Percentiles rank a stretch among this genome's conserved stretches.
Evolutionary conservation across 305 asterid species (phyloP).

Genomic region (Ajuga reptans): DNA sequence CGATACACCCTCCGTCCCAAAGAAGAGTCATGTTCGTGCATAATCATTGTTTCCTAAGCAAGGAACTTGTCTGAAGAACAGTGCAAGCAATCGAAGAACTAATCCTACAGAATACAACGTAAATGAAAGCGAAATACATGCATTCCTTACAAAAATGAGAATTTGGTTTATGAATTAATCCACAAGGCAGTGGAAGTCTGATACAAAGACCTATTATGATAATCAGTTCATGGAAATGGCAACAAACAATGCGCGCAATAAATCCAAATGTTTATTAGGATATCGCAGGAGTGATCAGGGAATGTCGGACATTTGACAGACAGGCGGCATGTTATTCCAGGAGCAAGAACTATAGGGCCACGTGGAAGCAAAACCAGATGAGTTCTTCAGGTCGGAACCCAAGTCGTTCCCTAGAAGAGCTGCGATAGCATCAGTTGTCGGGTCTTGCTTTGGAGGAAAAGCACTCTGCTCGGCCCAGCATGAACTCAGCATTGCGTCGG

Average conservation of each 20-base stretch:
- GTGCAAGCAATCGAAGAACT: background rate
- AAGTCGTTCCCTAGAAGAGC: constrained; percentile 26
- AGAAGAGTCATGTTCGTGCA: background rate
- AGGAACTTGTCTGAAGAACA: background rate
- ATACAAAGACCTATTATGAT: constrained; percentile 7
- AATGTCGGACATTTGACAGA: constrained; percentile 38
- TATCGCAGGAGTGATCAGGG: constrained; percentile 21
- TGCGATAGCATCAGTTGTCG: constrained; percentile 20
- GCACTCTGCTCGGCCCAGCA: constrained; percentile 35
- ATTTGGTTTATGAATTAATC: background rate
- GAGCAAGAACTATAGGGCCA: constrained; percentile 33
- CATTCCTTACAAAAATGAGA: background rate
- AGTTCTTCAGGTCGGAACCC: constrained; percentile 26
- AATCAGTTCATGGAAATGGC: constrained; percentile 17
- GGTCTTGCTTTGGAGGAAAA: constrained; percentile 20
- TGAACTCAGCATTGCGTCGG: constrained; percentile 40
- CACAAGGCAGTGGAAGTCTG: constrained; percentile 4
- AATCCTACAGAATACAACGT: background rate
- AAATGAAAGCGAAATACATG: background rate
- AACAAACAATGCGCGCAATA: constrained; percentile 9
- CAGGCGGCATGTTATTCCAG: constrained; percentile 54
- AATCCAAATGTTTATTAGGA: constrained; percentile 7
- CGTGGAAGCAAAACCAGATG: constrained; percentile 22
- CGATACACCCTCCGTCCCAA: too few relatives aligned
- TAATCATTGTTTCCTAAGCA: background rate